Evolutionary conservation across 441 rosid genomes (phyloP).

Genomic region (Euphorbia celastroides): DNA sequence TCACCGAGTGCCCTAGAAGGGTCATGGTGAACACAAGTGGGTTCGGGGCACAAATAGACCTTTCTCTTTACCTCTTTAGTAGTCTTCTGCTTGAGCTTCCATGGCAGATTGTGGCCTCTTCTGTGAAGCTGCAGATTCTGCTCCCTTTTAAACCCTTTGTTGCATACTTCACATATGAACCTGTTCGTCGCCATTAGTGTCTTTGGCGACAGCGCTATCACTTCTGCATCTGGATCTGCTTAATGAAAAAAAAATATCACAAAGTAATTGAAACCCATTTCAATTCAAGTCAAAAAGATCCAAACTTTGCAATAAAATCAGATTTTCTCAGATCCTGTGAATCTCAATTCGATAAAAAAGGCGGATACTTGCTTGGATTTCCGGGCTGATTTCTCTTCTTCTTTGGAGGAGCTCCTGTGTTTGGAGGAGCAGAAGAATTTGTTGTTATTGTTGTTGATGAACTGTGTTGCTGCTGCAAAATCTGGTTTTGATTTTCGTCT

Average conservation of each 20-base stretch:
- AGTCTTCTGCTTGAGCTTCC: slow-evolving; percentile 85
- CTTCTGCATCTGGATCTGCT: slow-evolving; percentile 90
- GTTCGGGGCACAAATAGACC: slow-evolving; percentile 93
- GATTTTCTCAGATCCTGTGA: neutral
- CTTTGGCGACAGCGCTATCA: slow-evolving; percentile 89
- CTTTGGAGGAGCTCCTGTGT: slow-evolving; percentile 39
- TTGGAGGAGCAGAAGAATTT: slow-evolving; percentile 38
- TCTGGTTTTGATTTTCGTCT: slow-evolving; percentile 49
- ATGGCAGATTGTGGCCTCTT: slow-evolving; percentile 93
- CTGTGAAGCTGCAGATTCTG: slow-evolving; percentile 93
- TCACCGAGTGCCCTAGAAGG: slow-evolving; percentile 95
- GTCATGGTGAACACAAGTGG: slow-evolving; percentile 92
- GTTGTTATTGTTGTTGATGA: slow-evolving; percentile 34
- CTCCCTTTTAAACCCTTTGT: slow-evolving; percentile 93
- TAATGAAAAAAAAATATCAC: too few relatives aligned
- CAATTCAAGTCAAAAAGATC: too few relatives aligned
- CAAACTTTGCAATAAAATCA: slow-evolving; percentile 7
- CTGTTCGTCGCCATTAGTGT: slow-evolving; percentile 93
- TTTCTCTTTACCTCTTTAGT: slow-evolving; percentile 76
- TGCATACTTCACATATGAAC: slow-evolving; percentile 94
- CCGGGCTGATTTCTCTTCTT: slow-evolving; percentile 86
- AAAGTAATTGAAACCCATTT: too few relatives aligned
- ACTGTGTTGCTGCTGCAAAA: slow-evolving; percentile 43
- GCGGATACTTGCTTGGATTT: slow-evolving; percentile 60
- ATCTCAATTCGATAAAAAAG: neutral